phyloP scores from a whole-genome alignment of 495 filamentous ascomycete genomes.

The Penicillium subrubescens region DNA sequence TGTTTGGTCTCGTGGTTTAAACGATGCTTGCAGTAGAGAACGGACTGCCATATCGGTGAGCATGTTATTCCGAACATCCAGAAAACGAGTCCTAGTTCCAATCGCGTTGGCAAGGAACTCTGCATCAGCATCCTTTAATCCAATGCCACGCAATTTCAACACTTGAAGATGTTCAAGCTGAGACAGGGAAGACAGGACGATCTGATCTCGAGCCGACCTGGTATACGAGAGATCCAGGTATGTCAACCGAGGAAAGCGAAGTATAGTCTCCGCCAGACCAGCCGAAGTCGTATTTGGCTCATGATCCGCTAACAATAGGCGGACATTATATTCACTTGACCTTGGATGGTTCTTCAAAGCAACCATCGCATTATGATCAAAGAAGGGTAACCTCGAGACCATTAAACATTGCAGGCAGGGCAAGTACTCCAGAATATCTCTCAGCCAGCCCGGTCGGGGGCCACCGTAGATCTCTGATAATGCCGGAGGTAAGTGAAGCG shows the following conservation, averaged over 20 bases:
- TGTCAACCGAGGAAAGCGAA: constrained; percentile 54
- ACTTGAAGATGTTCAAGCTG: constrained; percentile 55
- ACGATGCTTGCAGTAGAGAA: constrained; percentile 53
- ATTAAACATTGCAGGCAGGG: constrained; percentile 64
- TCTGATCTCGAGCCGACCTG: constrained; percentile 52
- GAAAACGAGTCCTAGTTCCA: constrained; percentile 51
- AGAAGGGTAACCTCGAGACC: constrained; percentile 63
- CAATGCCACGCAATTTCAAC: constrained; percentile 59
- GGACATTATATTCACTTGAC: constrained; percentile 42
- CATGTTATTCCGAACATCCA: constrained; percentile 62
- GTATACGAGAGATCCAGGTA: constrained; percentile 66
- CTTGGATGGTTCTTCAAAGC: constrained; percentile 40
- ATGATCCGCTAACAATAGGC: constrained; percentile 57
- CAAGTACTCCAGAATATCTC: constrained; percentile 60
- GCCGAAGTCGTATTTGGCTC: constrained; percentile 60
- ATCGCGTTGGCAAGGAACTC: constrained; percentile 57
- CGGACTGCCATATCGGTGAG: constrained; percentile 59
- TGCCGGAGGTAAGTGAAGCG: constrained; percentile 67
- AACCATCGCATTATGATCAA: constrained; percentile 63
- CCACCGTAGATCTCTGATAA: constrained; percentile 67
- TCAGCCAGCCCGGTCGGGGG: constrained; percentile 61
- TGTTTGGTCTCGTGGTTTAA: constrained; percentile 30
- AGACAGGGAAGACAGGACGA: constrained; percentile 48
- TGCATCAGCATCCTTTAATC: constrained; percentile 58
- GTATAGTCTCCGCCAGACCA: constrained; percentile 54